Evolutionary conservation across 139 green algal species (phyloP).

Genomic region (Chlamydomonas sphaeroides): DNA sequence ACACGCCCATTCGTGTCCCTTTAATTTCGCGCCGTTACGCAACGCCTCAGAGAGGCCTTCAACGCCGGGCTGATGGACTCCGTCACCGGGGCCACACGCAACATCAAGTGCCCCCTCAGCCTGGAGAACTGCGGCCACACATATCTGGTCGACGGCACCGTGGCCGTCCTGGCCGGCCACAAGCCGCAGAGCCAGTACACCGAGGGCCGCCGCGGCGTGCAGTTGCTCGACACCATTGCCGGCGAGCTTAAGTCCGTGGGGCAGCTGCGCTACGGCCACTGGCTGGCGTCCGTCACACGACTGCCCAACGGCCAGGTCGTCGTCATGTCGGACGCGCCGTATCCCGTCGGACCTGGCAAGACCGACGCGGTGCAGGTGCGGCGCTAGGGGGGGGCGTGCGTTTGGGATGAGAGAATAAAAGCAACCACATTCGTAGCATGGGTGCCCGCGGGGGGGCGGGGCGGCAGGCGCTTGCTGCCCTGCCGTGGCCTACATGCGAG

Average conservation of each 20-base stretch:
- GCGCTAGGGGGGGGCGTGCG: too few species aligned
- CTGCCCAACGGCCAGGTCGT: constrained; percentile 13
- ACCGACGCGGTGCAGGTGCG: too few species aligned
- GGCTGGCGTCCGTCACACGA: constrained; percentile 36
- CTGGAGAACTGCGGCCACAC: constrained; percentile 40
- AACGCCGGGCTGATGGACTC: too few species aligned
- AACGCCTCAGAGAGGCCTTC: too few species aligned
- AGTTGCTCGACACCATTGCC: constrained; percentile 3
- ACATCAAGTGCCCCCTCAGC: constrained; percentile 11
- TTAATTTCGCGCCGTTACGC: too few species aligned
- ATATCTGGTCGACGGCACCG: constrained; percentile 21
- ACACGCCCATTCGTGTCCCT: too few species aligned
- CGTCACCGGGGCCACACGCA: not conserved
- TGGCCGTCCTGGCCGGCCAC: constrained; percentile 37
- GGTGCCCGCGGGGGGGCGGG: too few species aligned
- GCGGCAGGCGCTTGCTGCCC: too few species aligned
- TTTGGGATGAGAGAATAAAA: too few species aligned
- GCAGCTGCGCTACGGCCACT: constrained; percentile 36
- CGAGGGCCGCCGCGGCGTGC: constrained; percentile 25
- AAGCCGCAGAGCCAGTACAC: constrained; percentile 33
- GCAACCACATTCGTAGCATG: too few species aligned
- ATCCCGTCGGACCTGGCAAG: constrained; percentile 28
- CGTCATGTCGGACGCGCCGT: constrained; percentile 38
- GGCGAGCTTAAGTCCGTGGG: not conserved
- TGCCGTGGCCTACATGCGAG: too few species aligned